phyloP scores from a whole-genome alignment of 73 alveolate species.

The Paraurostyla sp. region DNA sequence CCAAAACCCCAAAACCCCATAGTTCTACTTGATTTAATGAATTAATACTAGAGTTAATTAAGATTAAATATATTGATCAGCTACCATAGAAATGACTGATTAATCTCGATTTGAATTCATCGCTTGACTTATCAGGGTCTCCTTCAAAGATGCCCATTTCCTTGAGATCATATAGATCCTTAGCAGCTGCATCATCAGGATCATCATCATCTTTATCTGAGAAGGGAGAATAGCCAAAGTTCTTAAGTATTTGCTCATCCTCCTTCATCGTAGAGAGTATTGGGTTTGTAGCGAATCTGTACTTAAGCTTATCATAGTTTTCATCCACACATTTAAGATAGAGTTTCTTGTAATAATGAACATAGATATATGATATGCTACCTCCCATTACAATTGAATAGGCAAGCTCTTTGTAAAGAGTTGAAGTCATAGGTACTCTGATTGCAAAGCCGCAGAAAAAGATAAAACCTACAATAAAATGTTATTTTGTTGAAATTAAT shows the following conservation, averaged over 20 bases:
- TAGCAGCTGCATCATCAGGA: slow-evolving; percentile 20
- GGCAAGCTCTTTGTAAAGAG: slow-evolving; percentile 65
- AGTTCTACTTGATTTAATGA: too few relatives aligned
- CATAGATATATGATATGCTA: background rate
- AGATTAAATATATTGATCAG: too few relatives aligned
- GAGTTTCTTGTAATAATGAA: slow-evolving; percentile 15
- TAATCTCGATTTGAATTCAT: background rate
- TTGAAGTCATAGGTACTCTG: slow-evolving; percentile 61
- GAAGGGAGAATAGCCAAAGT: slow-evolving; percentile 65
- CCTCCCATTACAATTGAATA: slow-evolving; percentile 52
- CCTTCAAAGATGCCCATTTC: slow-evolving; percentile 57
- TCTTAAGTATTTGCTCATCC: slow-evolving; percentile 63
- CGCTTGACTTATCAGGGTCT: background rate
- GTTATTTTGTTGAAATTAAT: background rate
- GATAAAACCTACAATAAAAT: slow-evolving; percentile 13
- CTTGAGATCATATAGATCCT: background rate
- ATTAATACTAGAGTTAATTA: too few relatives aligned
- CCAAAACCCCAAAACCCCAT: too few relatives aligned
- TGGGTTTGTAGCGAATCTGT: slow-evolving; percentile 35
- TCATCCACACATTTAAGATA: slow-evolving; percentile 56
- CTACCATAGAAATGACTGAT: background rate
- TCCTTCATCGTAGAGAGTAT: slow-evolving; percentile 32
- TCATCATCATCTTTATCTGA: slow-evolving; percentile 12
- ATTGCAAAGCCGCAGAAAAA: slow-evolving; percentile 62
- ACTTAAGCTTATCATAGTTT: slow-evolving; percentile 39